phyloP scores from a whole-genome alignment of 2,329 filamentous ascomycete genomes.

The Ascosphaera pollenicola region DNA sequence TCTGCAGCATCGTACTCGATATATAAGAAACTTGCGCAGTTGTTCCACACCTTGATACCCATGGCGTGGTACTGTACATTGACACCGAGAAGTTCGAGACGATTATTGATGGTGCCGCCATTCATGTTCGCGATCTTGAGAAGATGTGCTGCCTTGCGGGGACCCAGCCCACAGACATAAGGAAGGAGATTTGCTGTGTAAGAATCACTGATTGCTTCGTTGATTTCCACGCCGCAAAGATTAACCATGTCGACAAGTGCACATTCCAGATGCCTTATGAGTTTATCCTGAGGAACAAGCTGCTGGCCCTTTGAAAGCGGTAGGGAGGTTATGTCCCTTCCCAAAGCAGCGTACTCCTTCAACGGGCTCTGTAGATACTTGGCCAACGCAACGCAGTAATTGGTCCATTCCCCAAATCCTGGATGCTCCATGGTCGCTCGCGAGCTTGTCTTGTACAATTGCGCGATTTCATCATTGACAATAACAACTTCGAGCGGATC shows the following conservation, averaged over 20 bases:
- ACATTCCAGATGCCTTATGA: constrained; percentile 73
- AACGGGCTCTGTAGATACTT: constrained; percentile 89
- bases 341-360: constrained; percentile 87
- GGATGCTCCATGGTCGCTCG: constrained; percentile 64
- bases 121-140: constrained; percentile 84
- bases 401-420: constrained; percentile 50
- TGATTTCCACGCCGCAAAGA: constrained; percentile 83
- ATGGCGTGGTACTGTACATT: constrained; percentile 65
- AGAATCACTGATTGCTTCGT: constrained; percentile 62
- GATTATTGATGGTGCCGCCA: constrained; percentile 61
- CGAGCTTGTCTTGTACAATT: constrained; percentile 78
- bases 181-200: constrained; percentile 75
- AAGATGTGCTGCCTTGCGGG: constrained; percentile 67
- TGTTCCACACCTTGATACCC: constrained; percentile 80
- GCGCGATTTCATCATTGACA: constrained; percentile 92
- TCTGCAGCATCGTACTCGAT: constrained; percentile 73
- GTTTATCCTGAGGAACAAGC: constrained; percentile 67
- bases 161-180: constrained; percentile 77
- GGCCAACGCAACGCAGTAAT: constrained; percentile 77
- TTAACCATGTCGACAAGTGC: constrained; percentile 98
- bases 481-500: constrained; percentile 74
- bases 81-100: constrained; percentile 75
- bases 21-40: constrained; percentile 87
- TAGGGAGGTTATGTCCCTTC: constrained; percentile 68
- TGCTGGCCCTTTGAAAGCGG: constrained; percentile 80